Evolutionary conservation across 2,329 filamentous ascomycete species (phyloP).

Genomic region (Beauveria sp.): DNA sequence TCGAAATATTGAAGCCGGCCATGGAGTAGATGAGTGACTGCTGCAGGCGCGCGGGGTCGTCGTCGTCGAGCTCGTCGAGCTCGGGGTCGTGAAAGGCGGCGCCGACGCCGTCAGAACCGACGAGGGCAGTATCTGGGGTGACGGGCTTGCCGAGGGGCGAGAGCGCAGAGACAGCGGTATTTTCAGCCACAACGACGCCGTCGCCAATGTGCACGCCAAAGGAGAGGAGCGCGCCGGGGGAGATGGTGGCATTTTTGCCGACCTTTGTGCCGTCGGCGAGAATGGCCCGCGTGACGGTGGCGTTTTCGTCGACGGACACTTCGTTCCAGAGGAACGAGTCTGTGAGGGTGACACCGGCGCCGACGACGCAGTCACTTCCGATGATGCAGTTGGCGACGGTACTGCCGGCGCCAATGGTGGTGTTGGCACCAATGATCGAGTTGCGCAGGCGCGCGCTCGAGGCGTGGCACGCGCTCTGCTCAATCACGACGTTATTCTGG

Average conservation of each 20-base stretch:
- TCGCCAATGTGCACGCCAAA: slow-evolving; percentile 68
- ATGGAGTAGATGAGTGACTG: slow-evolving; percentile 49
- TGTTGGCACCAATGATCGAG: slow-evolving; percentile 70
- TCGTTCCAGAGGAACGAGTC: slow-evolving; percentile 87
- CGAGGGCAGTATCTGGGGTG: slow-evolving; percentile 34
- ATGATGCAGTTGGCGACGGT: slow-evolving; percentile 70
- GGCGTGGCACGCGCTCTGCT: slow-evolving; percentile 68
- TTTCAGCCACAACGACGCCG: slow-evolving; percentile 37
- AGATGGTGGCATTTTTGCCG: slow-evolving; percentile 62
- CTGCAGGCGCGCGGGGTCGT: slow-evolving; percentile 45
- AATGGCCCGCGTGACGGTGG: slow-evolving; percentile 63
- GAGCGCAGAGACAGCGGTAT: slow-evolving; percentile 28
- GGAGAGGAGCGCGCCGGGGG: slow-evolving; percentile 69
- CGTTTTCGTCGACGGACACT: slow-evolving; percentile 66
- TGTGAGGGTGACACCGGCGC: slow-evolving; percentile 70
- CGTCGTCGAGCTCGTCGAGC: slow-evolving; percentile 41
- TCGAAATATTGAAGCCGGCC: slow-evolving; percentile 44
- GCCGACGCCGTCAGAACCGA: slow-evolving; percentile 45
- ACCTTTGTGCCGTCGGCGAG: slow-evolving; percentile 66
- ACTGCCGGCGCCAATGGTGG: slow-evolving; percentile 65
- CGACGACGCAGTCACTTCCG: slow-evolving; percentile 78
- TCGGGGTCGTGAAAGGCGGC: slow-evolving; percentile 39
- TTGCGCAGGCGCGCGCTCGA: slow-evolving; percentile 63
- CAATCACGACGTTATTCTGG: slow-evolving; percentile 66
- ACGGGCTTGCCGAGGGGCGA: slow-evolving; percentile 29